Evolutionary conservation across 345 rosid species (phyloP).

Genomic region (Balakata baccata): DNA sequence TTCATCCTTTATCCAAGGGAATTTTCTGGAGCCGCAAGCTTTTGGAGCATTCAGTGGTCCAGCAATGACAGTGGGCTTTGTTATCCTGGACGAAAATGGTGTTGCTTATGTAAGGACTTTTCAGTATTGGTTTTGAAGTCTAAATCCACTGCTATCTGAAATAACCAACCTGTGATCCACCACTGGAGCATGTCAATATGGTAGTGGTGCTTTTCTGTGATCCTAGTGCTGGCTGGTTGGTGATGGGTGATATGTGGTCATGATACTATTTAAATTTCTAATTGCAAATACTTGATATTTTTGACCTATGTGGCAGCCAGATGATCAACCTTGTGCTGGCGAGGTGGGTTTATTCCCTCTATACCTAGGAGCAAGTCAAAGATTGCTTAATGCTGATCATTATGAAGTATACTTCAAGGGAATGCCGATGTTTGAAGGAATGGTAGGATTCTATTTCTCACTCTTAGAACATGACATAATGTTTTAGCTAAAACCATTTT

Average conservation of each 20-base stretch:
- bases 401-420: conserved; percentile 72
- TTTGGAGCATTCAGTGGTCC: conserved; percentile 82
- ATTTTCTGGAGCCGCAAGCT: conserved; percentile 74
- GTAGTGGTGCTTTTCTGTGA: too few relatives aligned
- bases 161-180: neutral
- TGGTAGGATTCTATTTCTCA: conserved; percentile 38
- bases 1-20: conserved; percentile 69
- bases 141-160: neutral
- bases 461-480: neutral
- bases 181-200: too few relatives aligned
- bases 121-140: neutral
- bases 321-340: conserved; percentile 69
- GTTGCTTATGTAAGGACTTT: conserved; percentile 49
- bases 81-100: conserved; percentile 71
- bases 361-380: conserved; percentile 67
- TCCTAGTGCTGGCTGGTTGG: too few relatives aligned
- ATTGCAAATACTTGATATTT: conserved; percentile 9
- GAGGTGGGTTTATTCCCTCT: conserved; percentile 82
- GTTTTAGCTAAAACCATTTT: too few relatives aligned
- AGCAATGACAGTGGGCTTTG: conserved; percentile 67
- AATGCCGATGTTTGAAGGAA: conserved; percentile 73
- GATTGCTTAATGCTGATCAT: conserved; percentile 79
- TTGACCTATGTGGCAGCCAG: conserved; percentile 46
- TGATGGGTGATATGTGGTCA: too few relatives aligned
- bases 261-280: neutral